These are phyloP conservation scores for Malassezia yamatoensis DNA, from an alignment of 1,284 basidiomycete genomes.

Conservation along the genomic window DNA sequence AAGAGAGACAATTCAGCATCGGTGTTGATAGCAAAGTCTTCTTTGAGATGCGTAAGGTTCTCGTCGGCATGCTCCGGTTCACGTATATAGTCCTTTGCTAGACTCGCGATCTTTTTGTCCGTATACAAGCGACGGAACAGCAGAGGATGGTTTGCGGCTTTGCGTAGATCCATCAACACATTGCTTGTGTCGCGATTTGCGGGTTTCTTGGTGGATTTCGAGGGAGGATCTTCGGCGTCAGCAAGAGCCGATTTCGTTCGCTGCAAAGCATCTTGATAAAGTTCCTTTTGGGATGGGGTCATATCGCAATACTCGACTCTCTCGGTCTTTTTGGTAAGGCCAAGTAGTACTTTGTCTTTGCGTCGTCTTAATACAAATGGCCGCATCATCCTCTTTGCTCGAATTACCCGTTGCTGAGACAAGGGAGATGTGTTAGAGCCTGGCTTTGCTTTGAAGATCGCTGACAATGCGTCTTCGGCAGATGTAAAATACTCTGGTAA, in stretches of 20 bases:
- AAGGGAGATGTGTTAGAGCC: slow-evolving; percentile 75
- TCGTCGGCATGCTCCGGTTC: slow-evolving; percentile 59
- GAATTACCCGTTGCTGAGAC: slow-evolving; percentile 75
- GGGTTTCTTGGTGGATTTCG: neutral
- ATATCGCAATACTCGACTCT: slow-evolving; percentile 88
- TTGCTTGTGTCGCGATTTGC: slow-evolving; percentile 44
- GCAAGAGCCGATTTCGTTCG: slow-evolving; percentile 72
- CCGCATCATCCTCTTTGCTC: slow-evolving; percentile 98
- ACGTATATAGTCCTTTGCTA: slow-evolving; percentile 74
- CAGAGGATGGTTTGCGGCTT: slow-evolving; percentile 92
- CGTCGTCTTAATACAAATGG: slow-evolving; percentile 91
- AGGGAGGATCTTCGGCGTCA: slow-evolving; percentile 49
- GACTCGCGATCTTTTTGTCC: slow-evolving; percentile 62
- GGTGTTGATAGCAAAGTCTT: slow-evolving; percentile 47
- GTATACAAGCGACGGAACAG: slow-evolving; percentile 78
- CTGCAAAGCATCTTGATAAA: slow-evolving; percentile 75
- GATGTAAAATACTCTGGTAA: slow-evolving; percentile 77
- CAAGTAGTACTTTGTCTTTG: slow-evolving; percentile 77
- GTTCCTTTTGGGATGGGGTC: slow-evolving; percentile 68
- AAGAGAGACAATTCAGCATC: slow-evolving; percentile 38
- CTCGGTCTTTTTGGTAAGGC: slow-evolving; percentile 83
- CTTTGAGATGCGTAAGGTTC: slow-evolving; percentile 37
- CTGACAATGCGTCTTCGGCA: slow-evolving; percentile 64
- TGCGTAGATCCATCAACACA: slow-evolving; percentile 88
- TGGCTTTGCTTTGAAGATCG: slow-evolving; percentile 92